Evolutionary conservation across 2,329 filamentous ascomycete species (phyloP).

Genomic region (Cladophialophora exuberans): DNA sequence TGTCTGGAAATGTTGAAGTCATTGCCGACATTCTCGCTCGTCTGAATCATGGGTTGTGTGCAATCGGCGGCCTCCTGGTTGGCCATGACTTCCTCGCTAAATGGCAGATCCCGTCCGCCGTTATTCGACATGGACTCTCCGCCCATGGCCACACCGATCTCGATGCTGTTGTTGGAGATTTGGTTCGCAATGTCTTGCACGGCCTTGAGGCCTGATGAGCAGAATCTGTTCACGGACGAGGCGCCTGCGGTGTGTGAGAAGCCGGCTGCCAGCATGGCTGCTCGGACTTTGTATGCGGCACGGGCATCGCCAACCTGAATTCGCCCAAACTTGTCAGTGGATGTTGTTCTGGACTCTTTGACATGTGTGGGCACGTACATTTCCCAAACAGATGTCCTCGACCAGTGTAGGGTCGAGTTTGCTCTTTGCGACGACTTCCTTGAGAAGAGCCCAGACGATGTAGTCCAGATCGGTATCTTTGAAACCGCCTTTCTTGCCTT

Average conservation of each 20-base stretch:
- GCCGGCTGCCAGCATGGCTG: constrained; percentile 84
- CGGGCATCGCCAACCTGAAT: constrained; percentile 76
- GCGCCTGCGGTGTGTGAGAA: constrained; percentile 88
- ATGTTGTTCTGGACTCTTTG: background rate
- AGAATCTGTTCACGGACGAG: constrained; percentile 90
- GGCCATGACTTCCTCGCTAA: constrained; percentile 74
- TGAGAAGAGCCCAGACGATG: constrained; percentile 79
- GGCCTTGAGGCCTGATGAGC: constrained; percentile 93
- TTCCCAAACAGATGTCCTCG: constrained; percentile 90
- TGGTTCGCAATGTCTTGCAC: constrained; percentile 92
- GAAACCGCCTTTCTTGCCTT: constrained; percentile 88
- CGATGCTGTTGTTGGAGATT: constrained; percentile 78
- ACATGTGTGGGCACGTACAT: constrained; percentile 66
- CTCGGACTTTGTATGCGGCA: constrained; percentile 87
- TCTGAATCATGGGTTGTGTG: constrained; percentile 97
- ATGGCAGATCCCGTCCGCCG: constrained; percentile 69
- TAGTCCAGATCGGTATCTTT: constrained; percentile 93
- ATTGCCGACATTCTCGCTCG: constrained; percentile 89
- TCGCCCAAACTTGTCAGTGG: constrained; percentile 2
- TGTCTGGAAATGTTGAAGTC: constrained; percentile 86
- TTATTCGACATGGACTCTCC: constrained; percentile 80
- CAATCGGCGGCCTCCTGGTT: constrained; percentile 82
- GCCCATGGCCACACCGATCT: constrained; percentile 83
- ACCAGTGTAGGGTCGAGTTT: constrained; percentile 79
- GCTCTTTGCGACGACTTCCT: constrained; percentile 72